phyloP scores from a whole-genome alignment of 192 early-diverging fungal genomes.

The Coemansia umbellata region DNA sequence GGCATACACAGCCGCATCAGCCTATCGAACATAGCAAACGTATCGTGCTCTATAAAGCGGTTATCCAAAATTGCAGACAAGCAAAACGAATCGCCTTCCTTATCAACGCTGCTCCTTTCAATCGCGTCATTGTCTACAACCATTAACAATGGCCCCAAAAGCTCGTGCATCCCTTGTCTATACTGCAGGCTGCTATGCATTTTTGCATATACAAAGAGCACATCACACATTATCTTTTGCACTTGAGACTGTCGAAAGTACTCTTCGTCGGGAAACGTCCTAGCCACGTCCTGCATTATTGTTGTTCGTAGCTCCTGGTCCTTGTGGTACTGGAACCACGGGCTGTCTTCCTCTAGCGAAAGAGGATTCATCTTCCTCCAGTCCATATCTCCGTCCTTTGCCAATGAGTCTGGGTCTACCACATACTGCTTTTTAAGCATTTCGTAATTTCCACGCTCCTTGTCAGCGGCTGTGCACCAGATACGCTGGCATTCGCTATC shows the following conservation, averaged over 20 bases:
- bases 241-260: slow-evolving; percentile 66
- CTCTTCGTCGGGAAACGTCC: slow-evolving; percentile 90
- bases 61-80: slow-evolving; percentile 53
- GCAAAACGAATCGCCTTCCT: slow-evolving; percentile 20
- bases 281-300: slow-evolving; percentile 86
- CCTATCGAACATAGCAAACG: slow-evolving; percentile 74
- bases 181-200: slow-evolving; percentile 85
- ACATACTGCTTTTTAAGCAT: slow-evolving; percentile 14
- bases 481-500: slow-evolving; percentile 20
- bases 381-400: slow-evolving; percentile 41
- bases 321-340: slow-evolving; percentile 89
- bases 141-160: slow-evolving; percentile 78
- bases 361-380: slow-evolving; percentile 80
- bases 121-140: slow-evolving; percentile 70
- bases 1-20: slow-evolving; percentile 76
- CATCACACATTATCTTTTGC: slow-evolving; percentile 68
- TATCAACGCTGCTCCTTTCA: slow-evolving; percentile 8
- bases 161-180: slow-evolving; percentile 98
- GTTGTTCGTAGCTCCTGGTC: slow-evolving; percentile 80
- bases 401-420: slow-evolving; percentile 9
- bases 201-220: slow-evolving; percentile 91
- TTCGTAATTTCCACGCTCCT: slow-evolving; percentile 38
- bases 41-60: slow-evolving; percentile 82
- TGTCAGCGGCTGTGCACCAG: slow-evolving; percentile 15
- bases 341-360: slow-evolving; percentile 80